phyloP scores from a whole-genome alignment of 345 rosid species.

The Trapa bicornis region DNA sequence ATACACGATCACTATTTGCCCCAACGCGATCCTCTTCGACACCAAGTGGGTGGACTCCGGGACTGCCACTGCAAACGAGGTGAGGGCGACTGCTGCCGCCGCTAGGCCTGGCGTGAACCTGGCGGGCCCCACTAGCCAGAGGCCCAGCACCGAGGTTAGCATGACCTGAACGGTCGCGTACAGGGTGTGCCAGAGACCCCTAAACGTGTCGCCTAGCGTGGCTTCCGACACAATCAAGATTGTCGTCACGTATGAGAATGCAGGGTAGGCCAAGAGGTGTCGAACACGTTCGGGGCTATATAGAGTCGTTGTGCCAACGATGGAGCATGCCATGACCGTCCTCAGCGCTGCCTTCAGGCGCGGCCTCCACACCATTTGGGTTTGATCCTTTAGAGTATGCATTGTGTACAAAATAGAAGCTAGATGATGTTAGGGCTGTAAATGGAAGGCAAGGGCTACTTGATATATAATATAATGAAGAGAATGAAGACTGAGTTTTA shows the following conservation, averaged over 20 bases:
- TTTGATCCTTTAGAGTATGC: conserved; percentile 3
- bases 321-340: conserved; percentile 51
- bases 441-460: no score
- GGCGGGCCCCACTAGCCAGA: conserved; percentile 35
- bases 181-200: conserved; percentile 35
- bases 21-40: conserved; percentile 71
- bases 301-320: conserved; percentile 49
- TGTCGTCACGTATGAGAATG: conserved; percentile 60
- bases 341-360: conserved; percentile 38
- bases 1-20: conserved; percentile 58
- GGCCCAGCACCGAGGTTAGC: conserved; percentile 23
- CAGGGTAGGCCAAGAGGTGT: conserved; percentile 31
- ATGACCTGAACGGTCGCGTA: conserved; percentile 44
- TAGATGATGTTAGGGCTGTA: no score
- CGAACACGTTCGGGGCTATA: conserved; percentile 34
- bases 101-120: conserved; percentile 33
- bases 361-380: conserved; percentile 15
- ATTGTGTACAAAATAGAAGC: neutral
- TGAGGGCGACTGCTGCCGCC: conserved; percentile 39
- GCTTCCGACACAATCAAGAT: conserved; percentile 61
- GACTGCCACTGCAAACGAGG: conserved; percentile 49
- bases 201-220: conserved; percentile 47
- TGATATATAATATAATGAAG: no score
- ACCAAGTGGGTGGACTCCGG: conserved; percentile 48
- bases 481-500: no score